Evolutionary conservation across 352 stramenopile species (phyloP).

Genomic region (Bremia lactucae): DNA sequence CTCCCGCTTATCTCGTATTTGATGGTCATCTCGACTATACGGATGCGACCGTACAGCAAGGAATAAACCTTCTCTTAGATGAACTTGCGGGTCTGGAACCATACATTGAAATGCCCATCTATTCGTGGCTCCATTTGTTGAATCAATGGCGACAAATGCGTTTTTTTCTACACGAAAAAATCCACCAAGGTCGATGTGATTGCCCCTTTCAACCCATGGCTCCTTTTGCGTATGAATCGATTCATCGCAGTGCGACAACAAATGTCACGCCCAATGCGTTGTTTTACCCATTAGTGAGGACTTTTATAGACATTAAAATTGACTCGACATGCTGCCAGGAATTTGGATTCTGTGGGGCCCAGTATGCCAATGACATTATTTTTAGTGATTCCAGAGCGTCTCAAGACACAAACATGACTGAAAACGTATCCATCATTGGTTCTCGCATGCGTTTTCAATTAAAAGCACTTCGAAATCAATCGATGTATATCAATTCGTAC

Average conservation of each 20-base stretch:
- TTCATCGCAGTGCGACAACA: slow-evolving; percentile 7
- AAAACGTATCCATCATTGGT: slow-evolving; percentile 37
- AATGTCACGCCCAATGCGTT: slow-evolving; percentile 51
- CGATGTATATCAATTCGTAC: slow-evolving; percentile 86
- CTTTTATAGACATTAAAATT: slow-evolving; percentile 80
- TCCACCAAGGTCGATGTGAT: slow-evolving; percentile 42
- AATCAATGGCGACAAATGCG: slow-evolving; percentile 83
- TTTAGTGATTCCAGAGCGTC: slow-evolving; percentile 33
- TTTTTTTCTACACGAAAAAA: slow-evolving; percentile 70
- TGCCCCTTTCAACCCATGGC: slow-evolving; percentile 67
- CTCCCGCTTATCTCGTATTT: slow-evolving; percentile 78
- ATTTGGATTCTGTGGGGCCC: slow-evolving; percentile 78
- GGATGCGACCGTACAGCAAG: slow-evolving; percentile 33
- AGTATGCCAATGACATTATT: slow-evolving; percentile 79
- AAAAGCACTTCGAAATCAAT: slow-evolving; percentile 78
- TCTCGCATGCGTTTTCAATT: slow-evolving; percentile 83
- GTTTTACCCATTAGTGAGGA: slow-evolving; percentile 75
- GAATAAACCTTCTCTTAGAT: slow-evolving; percentile 61
- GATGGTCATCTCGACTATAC: slow-evolving; percentile 59
- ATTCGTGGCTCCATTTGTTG: slow-evolving; percentile 82
- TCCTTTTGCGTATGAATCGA: slow-evolving; percentile 66
- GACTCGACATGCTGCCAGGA: slow-evolving; percentile 85
- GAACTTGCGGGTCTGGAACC: slow-evolving; percentile 55
- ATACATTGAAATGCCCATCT: slow-evolving; percentile 79
- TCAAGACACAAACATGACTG: not conserved